Conservation (phyloP, 164 flowering plant species). For the Euptelea pleiosperma region DNA sequence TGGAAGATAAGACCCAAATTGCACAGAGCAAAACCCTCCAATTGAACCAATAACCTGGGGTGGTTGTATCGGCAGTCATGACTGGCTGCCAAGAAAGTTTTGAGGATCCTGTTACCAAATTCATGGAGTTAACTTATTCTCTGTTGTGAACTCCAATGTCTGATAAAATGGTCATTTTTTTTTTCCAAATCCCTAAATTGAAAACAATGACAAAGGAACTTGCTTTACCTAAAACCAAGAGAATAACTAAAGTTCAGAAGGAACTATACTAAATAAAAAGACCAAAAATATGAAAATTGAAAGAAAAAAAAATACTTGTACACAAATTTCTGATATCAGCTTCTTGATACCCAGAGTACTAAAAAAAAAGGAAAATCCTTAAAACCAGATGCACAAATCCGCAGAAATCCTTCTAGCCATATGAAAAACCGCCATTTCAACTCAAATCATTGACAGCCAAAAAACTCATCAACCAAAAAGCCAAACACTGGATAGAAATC, state of each 20-base stretch:
- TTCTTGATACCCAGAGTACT: not conserved
- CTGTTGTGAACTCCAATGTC: not conserved
- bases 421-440: no score
- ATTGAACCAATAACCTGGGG: conserved; percentile 71
- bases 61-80: conserved; percentile 56
- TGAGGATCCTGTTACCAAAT: conserved; percentile 55
- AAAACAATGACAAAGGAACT: conserved; percentile 2
- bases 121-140: conserved; percentile 31
- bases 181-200: not conserved
- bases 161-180: not conserved
- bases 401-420: no score
- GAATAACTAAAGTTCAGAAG: not conserved
- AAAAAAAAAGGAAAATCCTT: not conserved
- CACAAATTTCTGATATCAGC: no score
- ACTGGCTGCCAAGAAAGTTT: conserved; percentile 64
- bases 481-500: not conserved
- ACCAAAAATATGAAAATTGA: not conserved
- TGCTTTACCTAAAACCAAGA: not conserved
- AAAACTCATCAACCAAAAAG: not conserved
- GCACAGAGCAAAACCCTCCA: conserved; percentile 77
- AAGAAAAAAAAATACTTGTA: no score
- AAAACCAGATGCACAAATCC: no score
- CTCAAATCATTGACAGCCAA: not conserved
- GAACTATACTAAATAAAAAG: not conserved
- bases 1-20: conserved; percentile 46